Evolutionary conservation across 1,139 yeast genomes (phyloP), one percentile per base, ranked within the genome.

Genomic region (Geotrichum fermentans): DNA sequence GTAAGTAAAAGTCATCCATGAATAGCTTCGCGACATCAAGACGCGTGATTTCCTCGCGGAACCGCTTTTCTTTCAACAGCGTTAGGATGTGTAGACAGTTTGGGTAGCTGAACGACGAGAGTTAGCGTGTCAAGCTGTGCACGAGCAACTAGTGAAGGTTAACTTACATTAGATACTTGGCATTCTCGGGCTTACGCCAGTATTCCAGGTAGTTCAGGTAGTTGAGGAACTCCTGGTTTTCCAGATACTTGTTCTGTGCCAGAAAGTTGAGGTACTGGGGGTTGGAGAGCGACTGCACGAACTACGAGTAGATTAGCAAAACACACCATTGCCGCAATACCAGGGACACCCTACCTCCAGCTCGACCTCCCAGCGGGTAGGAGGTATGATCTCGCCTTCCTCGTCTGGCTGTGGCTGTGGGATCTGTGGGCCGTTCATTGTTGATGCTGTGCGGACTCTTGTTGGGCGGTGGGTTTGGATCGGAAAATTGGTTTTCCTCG

Each of bases 281-380:
- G 62, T 85, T 86, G 17, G 90, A 79, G 44, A 85, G 71, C n/a
- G 90, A 80, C 65, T 85, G 95, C 5, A 85, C 87, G 64, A 85
- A 86, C 73, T 73, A 40, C 17, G 8, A 28, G 41, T 29, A 35
- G 30, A 45, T 47, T 22, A 60, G 29, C 13, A 28, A n/a, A 14
- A 6, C 7, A 24, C 8, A 11, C 16, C 13, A 14, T 24, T 5
- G 34, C 6, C 11, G n/a, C 7, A 10, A 13, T 41, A 10, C 7
- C 4, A 8, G 22, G 4, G 7, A 11, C 22, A 18, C 60, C 72
- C 47, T 58, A 71, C 75, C 62, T 84, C 95, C 30, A 84, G 73
- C 60, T 84, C 95, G 30, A 84, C 79, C 59, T 85, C 95, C 86
- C 90, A 85, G 56, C 94, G 66, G 10, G 84, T 77, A 13, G 94